Evolutionary conservation across 805 yeast genomes (phyloP).

Genomic region (Wickerhamiella qilinensis): DNA sequence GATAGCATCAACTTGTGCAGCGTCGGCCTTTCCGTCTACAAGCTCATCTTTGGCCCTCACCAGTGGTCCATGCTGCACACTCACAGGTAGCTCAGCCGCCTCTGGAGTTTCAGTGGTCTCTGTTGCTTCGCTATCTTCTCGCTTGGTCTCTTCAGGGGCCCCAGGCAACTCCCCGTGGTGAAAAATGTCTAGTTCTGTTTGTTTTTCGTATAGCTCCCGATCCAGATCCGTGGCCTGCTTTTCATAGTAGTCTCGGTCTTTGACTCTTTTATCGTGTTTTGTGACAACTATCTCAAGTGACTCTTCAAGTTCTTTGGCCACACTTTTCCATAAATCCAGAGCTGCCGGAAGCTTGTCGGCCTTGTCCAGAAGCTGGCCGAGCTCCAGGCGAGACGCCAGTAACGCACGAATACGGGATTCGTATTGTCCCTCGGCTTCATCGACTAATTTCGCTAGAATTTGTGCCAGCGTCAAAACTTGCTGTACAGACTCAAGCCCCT

Average conservation of each 20-base stretch:
- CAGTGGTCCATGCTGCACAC: neutral
- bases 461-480: conserved; percentile 39
- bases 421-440: conserved; percentile 32
- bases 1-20: neutral
- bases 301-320: conserved; percentile 11
- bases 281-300: conserved; percentile 1
- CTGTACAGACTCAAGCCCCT: conserved; percentile 29
- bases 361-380: conserved; percentile 58
- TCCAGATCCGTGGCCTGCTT: neutral
- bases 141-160: neutral
- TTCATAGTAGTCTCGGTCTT: neutral
- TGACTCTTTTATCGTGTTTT: neutral
- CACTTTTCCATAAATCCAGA: conserved; percentile 27
- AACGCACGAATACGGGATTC: conserved; percentile 5
- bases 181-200: no score
- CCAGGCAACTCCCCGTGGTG: no score
- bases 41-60: neutral
- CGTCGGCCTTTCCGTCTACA: neutral
- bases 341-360: conserved; percentile 37
- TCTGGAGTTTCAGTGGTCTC: no score
- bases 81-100: neutral
- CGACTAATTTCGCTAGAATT: conserved; percentile 50
- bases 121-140: neutral
- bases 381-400: conserved; percentile 29
- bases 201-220: neutral